Percentiles rank a stretch among this genome's conserved stretches.
These are phyloP conservation scores for Syzygium oleosum DNA, from an alignment of 345 rosid genomes.

Conservation along the genomic window DNA sequence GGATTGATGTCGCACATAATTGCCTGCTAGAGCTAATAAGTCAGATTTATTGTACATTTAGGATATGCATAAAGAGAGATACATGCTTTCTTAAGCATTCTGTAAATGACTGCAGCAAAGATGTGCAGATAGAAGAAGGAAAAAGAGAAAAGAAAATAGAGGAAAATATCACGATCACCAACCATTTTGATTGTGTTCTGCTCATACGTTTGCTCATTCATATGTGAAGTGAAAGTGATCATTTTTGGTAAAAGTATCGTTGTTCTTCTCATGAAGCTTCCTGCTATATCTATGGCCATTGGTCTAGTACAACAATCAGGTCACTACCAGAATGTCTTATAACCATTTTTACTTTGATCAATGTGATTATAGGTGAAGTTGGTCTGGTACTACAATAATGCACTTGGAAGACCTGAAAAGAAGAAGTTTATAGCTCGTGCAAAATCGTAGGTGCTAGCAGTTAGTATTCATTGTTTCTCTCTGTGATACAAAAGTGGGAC, in stretches of 20 bases:
- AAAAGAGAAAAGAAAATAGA: not conserved
- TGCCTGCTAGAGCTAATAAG: not conserved
- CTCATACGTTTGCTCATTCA: not conserved
- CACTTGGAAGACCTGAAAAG: slow-evolving; percentile 79
- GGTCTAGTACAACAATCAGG: not conserved
- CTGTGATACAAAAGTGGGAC: not conserved
- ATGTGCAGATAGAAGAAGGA: not conserved
- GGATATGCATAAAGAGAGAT: not conserved
- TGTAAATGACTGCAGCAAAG: not conserved
- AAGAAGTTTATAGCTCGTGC: slow-evolving; percentile 75
- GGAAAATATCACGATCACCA: not conserved
- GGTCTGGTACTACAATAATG: slow-evolving; percentile 88
- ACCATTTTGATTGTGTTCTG: not conserved
- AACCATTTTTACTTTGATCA: not conserved
- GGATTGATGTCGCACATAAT: not conserved
- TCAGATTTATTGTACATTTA: not conserved
- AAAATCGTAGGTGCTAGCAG: slow-evolving; percentile 38
- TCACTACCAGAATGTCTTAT: not conserved
- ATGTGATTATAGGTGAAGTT: slow-evolving; percentile 52
- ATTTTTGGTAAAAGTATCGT: not conserved
- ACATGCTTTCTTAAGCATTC: not conserved
- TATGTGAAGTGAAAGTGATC: not conserved
- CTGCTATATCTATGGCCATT: not conserved
- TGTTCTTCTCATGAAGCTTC: not conserved
- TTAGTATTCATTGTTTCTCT: not conserved